Evolutionary conservation across 2,329 filamentous ascomycete genomes (phyloP).

Genomic region (Lanzia echinophila): DNA sequence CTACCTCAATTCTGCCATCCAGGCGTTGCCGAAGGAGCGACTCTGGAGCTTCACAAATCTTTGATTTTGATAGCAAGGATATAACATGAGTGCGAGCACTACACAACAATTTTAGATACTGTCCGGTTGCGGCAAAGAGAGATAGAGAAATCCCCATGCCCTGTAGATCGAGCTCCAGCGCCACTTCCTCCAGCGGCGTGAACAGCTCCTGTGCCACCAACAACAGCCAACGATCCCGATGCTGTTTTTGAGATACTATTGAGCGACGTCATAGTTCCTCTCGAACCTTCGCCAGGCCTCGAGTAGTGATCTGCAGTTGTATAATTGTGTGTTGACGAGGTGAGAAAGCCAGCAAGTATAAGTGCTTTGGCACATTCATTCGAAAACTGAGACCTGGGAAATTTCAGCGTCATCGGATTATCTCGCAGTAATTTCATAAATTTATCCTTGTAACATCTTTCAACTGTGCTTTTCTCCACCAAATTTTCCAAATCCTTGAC

Average conservation of each 20-base stretch:
- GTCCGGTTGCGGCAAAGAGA: slow-evolving; percentile 61
- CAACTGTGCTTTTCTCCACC: slow-evolving; percentile 35
- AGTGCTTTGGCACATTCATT: slow-evolving; percentile 48
- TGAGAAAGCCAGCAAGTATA: slow-evolving; percentile 61
- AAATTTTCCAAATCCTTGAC: slow-evolving; percentile 48
- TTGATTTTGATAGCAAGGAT: slow-evolving; percentile 50
- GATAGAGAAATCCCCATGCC: slow-evolving; percentile 40
- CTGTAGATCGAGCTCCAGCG: slow-evolving; percentile 24
- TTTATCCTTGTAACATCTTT: slow-evolving; percentile 39
- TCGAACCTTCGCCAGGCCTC: slow-evolving; percentile 33
- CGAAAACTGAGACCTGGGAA: slow-evolving; percentile 36
- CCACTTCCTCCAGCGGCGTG: slow-evolving; percentile 53
- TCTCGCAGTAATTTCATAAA: slow-evolving; percentile 47
- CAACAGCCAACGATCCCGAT: slow-evolving; percentile 61
- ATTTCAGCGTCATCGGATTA: slow-evolving; percentile 41
- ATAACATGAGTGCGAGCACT: slow-evolving; percentile 56
- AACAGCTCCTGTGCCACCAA: slow-evolving; percentile 61
- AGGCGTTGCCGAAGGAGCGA: slow-evolving; percentile 59
- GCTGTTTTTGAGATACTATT: slow-evolving; percentile 57
- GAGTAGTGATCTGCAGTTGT: slow-evolving; percentile 36
- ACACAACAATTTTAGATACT: slow-evolving; percentile 59
- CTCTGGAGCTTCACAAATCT: slow-evolving; percentile 57
- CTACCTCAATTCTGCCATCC: slow-evolving; percentile 55
- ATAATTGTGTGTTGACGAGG: slow-evolving; percentile 37
- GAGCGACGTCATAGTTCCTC: slow-evolving; percentile 51